Conservation (phyloP, 1,284 basidiomycete species). For the Athelia sp. region DNA sequence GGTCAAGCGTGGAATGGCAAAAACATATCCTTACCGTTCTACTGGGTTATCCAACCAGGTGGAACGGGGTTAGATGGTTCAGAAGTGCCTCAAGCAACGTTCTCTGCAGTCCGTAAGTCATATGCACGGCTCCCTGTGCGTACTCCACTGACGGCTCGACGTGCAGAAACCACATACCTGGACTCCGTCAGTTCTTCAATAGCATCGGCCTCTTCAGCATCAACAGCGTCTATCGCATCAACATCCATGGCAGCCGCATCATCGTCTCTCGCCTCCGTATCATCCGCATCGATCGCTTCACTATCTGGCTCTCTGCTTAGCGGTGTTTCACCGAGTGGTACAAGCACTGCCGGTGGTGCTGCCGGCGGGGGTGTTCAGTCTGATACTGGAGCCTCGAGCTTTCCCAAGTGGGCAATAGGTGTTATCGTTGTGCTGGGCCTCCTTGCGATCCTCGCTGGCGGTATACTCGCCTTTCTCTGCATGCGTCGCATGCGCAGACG, state of each 20-base stretch:
- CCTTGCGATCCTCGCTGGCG: constrained; percentile 66
- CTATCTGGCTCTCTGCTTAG: constrained; percentile 25
- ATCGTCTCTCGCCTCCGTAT: constrained; percentile 24
- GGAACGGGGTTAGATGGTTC: constrained; percentile 47
- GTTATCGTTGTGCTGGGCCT: constrained; percentile 80
- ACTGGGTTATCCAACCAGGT: constrained; percentile 62
- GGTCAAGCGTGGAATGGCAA: constrained; percentile 46
- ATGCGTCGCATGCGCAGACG: constrained; percentile 59
- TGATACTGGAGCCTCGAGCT: constrained; percentile 30
- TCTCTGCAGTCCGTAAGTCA: constrained; percentile 71
- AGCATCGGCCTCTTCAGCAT: constrained; percentile 22
- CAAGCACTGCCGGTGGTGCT: constrained; percentile 23
- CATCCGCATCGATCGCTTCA: constrained; percentile 27
- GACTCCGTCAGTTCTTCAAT: constrained; percentile 52
- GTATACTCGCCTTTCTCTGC: constrained; percentile 65
- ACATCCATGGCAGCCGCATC: constrained; percentile 34
- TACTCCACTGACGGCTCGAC: constrained; percentile 1
- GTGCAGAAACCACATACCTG: constrained; percentile 65
- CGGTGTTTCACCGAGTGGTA: constrained; percentile 12
- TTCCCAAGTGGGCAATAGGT: constrained; percentile 86
- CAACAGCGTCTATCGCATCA: constrained; percentile 18
- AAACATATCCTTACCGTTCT: constrained; percentile 61
- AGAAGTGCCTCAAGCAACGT: constrained; percentile 60
- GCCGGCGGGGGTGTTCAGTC: constrained; percentile 45
- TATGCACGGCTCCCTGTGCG: constrained; percentile 2